Conservation (phyloP, 441 rosid species). For the Daphne laureola region DNA sequence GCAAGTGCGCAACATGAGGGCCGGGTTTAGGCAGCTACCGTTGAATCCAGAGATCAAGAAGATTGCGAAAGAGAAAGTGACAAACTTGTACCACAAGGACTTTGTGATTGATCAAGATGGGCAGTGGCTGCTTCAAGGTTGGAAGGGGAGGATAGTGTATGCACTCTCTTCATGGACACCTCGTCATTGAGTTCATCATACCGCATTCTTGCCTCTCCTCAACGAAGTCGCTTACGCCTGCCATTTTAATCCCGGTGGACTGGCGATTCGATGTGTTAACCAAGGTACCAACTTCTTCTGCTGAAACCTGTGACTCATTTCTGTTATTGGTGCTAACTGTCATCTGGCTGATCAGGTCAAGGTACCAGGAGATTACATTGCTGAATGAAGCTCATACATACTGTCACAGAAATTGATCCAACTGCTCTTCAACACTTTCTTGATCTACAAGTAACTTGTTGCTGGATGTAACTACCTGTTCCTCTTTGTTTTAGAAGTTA, state of each 20-base stretch:
- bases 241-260: background rate
- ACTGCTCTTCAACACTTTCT: no score
- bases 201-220: background rate
- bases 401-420: no score
- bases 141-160: slow-evolving; percentile 37
- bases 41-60: slow-evolving; percentile 28
- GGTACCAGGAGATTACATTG: no score
- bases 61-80: slow-evolving; percentile 30
- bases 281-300: background rate
- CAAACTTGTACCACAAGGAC: slow-evolving; percentile 32
- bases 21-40: slow-evolving; percentile 31
- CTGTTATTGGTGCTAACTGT: no score
- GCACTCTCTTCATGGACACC: slow-evolving; percentile 38
- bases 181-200: slow-evolving; percentile 11
- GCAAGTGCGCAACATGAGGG: slow-evolving; percentile 29
- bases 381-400: no score
- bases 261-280: slow-evolving; percentile 4
- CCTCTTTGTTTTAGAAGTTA: no score
- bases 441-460: background rate
- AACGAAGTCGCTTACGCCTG: background rate
- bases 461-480: background rate
- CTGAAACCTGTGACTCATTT: no score
- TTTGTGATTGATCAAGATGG: slow-evolving; percentile 29
- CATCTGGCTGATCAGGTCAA: no score
- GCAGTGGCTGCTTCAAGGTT: slow-evolving; percentile 38